These are phyloP conservation scores for Melaleuca alternifolia DNA, from an alignment of 345 rosid species.

Conservation along the genomic window DNA sequence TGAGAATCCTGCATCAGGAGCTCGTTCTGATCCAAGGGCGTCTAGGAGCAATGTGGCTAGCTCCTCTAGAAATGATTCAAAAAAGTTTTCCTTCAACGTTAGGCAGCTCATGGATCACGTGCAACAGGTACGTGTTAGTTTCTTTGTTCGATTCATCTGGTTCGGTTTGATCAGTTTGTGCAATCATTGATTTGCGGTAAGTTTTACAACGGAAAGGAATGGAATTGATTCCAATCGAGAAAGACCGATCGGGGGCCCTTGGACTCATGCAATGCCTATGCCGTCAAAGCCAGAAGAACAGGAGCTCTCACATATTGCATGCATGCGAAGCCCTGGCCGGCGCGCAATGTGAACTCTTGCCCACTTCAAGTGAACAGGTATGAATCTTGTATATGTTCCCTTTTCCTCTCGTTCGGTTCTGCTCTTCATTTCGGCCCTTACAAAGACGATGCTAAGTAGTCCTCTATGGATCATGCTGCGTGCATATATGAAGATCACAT, in stretches of 20 bases:
- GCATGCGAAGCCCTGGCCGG: neutral
- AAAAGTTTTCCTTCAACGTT: neutral
- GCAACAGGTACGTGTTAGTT: neutral
- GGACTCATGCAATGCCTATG: neutral
- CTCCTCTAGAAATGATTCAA: neutral
- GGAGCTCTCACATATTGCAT: neutral
- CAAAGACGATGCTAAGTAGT: neutral
- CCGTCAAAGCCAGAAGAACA: neutral
- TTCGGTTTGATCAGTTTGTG: neutral
- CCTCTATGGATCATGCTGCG: neutral
- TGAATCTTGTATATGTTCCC: neutral
- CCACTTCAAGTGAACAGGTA: neutral
- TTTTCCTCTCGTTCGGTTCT: neutral
- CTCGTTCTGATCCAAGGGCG: neutral
- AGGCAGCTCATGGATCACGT: neutral
- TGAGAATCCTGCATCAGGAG: neutral
- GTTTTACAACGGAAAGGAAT: neutral
- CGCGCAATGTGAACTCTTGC: neutral
- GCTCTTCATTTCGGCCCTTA: neutral
- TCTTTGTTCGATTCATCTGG: neutral
- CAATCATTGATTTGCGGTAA: neutral
- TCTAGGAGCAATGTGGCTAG: neutral
- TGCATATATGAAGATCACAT: too few species aligned
- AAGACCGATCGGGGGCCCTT: neutral
- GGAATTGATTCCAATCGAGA: neutral